Evolutionary conservation across 2,329 filamentous ascomycete genomes (phyloP).

Genomic region (Botrytis paeoniae): DNA sequence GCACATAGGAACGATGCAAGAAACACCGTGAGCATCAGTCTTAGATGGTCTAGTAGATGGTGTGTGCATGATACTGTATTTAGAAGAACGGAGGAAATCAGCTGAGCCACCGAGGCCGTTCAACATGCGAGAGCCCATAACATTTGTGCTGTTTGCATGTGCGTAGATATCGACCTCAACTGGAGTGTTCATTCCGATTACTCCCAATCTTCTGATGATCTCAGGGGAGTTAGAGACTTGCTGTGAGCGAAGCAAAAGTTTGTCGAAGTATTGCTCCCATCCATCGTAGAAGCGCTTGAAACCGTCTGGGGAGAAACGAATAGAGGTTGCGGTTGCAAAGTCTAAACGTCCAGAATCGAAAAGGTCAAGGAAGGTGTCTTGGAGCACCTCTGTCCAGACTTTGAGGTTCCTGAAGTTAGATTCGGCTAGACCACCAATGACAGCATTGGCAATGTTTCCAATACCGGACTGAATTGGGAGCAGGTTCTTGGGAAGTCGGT

Average conservation of each 20-base stretch:
- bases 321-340: slow-evolving; percentile 85
- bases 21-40: slow-evolving; percentile 76
- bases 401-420: slow-evolving; percentile 84
- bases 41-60: slow-evolving; percentile 77
- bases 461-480: slow-evolving; percentile 84
- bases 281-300: slow-evolving; percentile 88
- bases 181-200: slow-evolving; percentile 94
- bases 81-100: slow-evolving; percentile 74
- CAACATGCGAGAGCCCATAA: slow-evolving; percentile 84
- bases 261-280: slow-evolving; percentile 76
- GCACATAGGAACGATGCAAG: slow-evolving; percentile 90
- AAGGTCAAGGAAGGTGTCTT: slow-evolving; percentile 89
- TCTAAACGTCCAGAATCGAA: slow-evolving; percentile 86
- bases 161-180: slow-evolving; percentile 95
- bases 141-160: slow-evolving; percentile 86
- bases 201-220: slow-evolving; percentile 81
- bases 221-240: slow-evolving; percentile 86
- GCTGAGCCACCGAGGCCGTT: slow-evolving; percentile 81
- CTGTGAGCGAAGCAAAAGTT: slow-evolving; percentile 83
- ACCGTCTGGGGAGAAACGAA: slow-evolving; percentile 86
- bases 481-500: slow-evolving; percentile 72
- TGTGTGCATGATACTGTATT: slow-evolving; percentile 93
- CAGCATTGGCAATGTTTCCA: slow-evolving; percentile 90
- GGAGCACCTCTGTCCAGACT: slow-evolving; percentile 81
- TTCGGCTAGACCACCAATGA: slow-evolving; percentile 76